These are phyloP conservation scores for Ustilago loliicola DNA, from an alignment of 1,284 basidiomycete species.

Conservation along the genomic window DNA sequence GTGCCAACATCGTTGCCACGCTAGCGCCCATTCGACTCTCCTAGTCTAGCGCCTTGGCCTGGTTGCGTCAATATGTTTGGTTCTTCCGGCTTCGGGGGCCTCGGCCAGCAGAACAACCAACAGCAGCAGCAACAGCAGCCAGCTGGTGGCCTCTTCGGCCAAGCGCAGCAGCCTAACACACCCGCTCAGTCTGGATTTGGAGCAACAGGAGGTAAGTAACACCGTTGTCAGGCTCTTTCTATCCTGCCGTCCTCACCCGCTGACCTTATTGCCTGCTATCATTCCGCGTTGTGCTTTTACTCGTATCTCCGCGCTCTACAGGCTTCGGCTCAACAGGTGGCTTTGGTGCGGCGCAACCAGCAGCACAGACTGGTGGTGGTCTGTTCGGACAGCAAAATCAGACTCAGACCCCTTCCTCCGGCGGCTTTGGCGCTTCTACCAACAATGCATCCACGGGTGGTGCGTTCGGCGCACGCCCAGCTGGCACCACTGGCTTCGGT, in stretches of 20 bases:
- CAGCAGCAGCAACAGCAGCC: constrained; percentile 61
- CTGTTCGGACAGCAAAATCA: constrained; percentile 66
- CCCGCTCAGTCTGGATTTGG: constrained; percentile 58
- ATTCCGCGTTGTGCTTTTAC: not conserved
- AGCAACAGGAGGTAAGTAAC: constrained; percentile 39
- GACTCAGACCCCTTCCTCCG: constrained; percentile 55
- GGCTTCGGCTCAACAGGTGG: constrained; percentile 51
- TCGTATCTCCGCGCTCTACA: not conserved
- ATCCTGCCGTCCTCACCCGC: not conserved
- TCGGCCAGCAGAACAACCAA: constrained; percentile 64
- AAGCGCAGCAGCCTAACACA: constrained; percentile 61
- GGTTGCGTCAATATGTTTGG: constrained; percentile 53
- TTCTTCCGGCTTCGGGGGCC: constrained; percentile 58
- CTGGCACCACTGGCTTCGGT: constrained; percentile 59
- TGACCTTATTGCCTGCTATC: not conserved
- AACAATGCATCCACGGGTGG: constrained; percentile 50
- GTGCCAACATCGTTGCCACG: not conserved
- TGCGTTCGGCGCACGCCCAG: constrained; percentile 58
- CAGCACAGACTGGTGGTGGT: constrained; percentile 61
- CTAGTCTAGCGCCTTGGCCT: not conserved
- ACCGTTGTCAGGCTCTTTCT: not conserved
- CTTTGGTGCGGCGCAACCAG: constrained; percentile 57
- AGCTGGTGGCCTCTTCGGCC: constrained; percentile 70
- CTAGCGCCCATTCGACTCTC: not conserved
- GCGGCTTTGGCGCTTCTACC: constrained; percentile 50